Percentiles rank a stretch among this genome's conserved stretches.
These are phyloP conservation scores for Ophiocordyceps camponoti-floridani DNA, from an alignment of 2,329 filamentous ascomycete genomes.

Conservation along the genomic window DNA sequence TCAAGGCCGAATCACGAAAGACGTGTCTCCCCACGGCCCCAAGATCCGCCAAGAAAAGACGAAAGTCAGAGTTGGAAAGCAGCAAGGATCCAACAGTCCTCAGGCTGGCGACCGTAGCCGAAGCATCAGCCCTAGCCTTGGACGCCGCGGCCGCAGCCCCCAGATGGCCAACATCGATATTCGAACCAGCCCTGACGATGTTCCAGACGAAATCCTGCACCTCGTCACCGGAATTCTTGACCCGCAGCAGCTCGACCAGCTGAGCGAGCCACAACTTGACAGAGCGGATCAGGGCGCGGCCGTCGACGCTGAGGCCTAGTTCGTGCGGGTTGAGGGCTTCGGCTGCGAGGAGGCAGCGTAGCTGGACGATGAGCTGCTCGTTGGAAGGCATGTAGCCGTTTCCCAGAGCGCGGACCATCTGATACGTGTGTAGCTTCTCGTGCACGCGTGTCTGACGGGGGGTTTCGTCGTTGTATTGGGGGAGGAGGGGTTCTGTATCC, in stretches of 20 bases:
- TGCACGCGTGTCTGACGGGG: slow-evolving; percentile 58
- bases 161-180: slow-evolving; percentile 14
- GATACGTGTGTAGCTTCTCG: slow-evolving; percentile 82
- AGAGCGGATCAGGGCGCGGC: slow-evolving; percentile 54
- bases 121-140: slow-evolving; percentile 15
- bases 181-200: slow-evolving; percentile 51
- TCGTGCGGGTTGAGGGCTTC: slow-evolving; percentile 60
- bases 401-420: slow-evolving; percentile 68
- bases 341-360: slow-evolving; percentile 61
- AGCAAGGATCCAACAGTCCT: slow-evolving; percentile 72
- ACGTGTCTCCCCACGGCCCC: slow-evolving; percentile 66
- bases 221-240: slow-evolving; percentile 74
- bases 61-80: slow-evolving; percentile 78
- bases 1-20: slow-evolving; percentile 70
- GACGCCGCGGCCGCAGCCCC: slow-evolving; percentile 9
- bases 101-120: slow-evolving; percentile 52
- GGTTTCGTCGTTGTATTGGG: slow-evolving; percentile 71
- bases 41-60: slow-evolving; percentile 67
- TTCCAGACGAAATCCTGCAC: slow-evolving; percentile 89
- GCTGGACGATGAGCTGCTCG: slow-evolving; percentile 62
- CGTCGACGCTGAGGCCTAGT: slow-evolving; percentile 55
- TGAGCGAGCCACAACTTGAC: slow-evolving; percentile 57
- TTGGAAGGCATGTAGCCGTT: slow-evolving; percentile 88
- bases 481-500: slow-evolving; percentile 65
- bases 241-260: slow-evolving; percentile 61